These are phyloP conservation scores for Neonothopanus nambi DNA, from an alignment of 1,284 basidiomycete genomes.

Conservation along the genomic window DNA sequence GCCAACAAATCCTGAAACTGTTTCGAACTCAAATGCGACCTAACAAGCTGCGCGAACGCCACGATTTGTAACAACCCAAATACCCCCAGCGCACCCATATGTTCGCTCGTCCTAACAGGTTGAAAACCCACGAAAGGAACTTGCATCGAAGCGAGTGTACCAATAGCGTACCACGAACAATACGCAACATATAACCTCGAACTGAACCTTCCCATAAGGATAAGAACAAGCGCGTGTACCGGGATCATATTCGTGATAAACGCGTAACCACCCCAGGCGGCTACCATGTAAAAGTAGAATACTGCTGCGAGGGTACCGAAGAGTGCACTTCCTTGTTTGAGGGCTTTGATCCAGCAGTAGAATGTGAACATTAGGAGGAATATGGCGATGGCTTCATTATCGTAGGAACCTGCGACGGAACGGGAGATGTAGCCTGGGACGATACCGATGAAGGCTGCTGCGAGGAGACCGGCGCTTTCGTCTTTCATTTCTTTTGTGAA, in stretches of 20 bases:
- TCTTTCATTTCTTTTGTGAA: conserved; percentile 95
- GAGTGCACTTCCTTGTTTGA: conserved; percentile 92
- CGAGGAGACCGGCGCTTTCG: conserved; percentile 91
- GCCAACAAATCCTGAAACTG: conserved; percentile 89
- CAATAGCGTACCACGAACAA: conserved; percentile 97
- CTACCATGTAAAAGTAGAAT: conserved; percentile 99
- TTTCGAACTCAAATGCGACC: conserved; percentile 87
- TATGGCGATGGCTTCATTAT: conserved; percentile 99
- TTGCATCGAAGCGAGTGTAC: conserved; percentile 97
- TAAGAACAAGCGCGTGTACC: conserved; percentile 88
- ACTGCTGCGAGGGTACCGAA: conserved; percentile 90
- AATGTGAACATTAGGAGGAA: conserved; percentile 99
- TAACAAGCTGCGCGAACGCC: conserved; percentile 89
- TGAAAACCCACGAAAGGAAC: conserved; percentile 99
- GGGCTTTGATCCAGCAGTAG: conserved; percentile 95
- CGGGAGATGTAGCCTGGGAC: conserved; percentile 98
- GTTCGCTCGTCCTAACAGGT: conserved; percentile 96
- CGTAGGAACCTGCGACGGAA: conserved; percentile 98
- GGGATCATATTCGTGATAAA: conserved; percentile 99
- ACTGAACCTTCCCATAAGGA: conserved; percentile 97
- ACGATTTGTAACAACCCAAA: conserved; percentile 97
- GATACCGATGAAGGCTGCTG: conserved; percentile 98
- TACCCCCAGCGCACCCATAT: conserved; percentile 97
- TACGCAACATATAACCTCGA: conserved; percentile 93
- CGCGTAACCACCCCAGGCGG: conserved; percentile 99